These are phyloP conservation scores for Chlorella sp. DNA, from an alignment of 139 green algal genomes.

Conservation along the genomic window DNA sequence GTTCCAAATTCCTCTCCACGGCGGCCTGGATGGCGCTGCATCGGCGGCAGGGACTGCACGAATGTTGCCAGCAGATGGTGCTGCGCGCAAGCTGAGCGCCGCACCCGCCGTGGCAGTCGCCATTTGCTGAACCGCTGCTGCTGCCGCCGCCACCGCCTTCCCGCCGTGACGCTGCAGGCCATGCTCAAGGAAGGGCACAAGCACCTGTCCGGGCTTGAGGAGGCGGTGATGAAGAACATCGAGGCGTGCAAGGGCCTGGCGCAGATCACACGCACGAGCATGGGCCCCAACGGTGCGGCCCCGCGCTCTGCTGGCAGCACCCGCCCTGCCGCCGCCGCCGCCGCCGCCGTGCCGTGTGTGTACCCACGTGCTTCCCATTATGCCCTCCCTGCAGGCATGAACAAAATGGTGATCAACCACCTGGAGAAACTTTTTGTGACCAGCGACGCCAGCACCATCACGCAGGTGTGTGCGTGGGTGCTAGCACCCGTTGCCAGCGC, in stretches of 20 bases:
- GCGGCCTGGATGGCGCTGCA: too few species aligned
- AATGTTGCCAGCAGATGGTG: neutral
- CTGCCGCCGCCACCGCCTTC: neutral
- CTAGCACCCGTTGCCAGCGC: too few species aligned
- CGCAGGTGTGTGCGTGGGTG: neutral
- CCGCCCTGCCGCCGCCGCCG: neutral
- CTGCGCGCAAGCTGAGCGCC: neutral
- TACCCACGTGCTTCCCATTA: neutral
- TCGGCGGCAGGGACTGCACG: neutral
- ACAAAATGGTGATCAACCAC: slow-evolving; percentile 99
- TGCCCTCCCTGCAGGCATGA: slow-evolving; percentile 89
- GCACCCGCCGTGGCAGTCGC: neutral
- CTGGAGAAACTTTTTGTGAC: slow-evolving; percentile 99
- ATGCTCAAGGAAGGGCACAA: slow-evolving; percentile 99
- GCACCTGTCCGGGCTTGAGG: slow-evolving; percentile 93
- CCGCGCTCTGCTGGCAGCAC: neutral
- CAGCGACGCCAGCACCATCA: slow-evolving; percentile 94
- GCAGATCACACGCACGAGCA: slow-evolving; percentile 91
- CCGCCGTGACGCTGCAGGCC: slow-evolving; percentile 61
- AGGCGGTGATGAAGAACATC: slow-evolving; percentile 98
- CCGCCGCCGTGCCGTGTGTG: neutral
- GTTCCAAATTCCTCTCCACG: neutral
- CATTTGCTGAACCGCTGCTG: neutral
- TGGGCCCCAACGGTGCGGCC: slow-evolving; percentile 93
- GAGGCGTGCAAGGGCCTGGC: slow-evolving; percentile 96